Percentiles rank a stretch among this genome's conserved stretches.
phyloP scores from a whole-genome alignment of 1,284 basidiomycete genomes.

The Vanrija sp. region DNA sequence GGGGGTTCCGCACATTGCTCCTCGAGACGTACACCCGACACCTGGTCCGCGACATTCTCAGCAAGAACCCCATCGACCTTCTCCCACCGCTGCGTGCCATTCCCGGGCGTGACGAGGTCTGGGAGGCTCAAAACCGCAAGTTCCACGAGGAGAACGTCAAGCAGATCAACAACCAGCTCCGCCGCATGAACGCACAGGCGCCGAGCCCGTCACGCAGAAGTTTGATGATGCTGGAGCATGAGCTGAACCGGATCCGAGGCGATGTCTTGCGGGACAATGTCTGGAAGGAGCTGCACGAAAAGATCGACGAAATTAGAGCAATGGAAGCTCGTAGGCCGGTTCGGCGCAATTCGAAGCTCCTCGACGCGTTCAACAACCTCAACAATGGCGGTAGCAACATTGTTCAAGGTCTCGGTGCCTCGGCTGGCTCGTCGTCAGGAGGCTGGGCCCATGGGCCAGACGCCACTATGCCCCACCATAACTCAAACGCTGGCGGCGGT shows the following conservation, averaged over 20 bases:
- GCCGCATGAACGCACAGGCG: conserved; percentile 74
- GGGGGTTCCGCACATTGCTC: conserved; percentile 63
- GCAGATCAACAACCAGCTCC: conserved; percentile 68
- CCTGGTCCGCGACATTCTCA: conserved; percentile 57
- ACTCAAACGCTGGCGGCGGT: conserved; percentile 16
- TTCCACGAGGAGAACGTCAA: conserved; percentile 69
- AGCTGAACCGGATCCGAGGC: conserved; percentile 60
- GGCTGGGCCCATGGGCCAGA: too few species aligned
- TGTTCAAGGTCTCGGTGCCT: background rate
- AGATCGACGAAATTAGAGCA: conserved; percentile 1
- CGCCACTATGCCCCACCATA: background rate
- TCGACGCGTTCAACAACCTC: background rate
- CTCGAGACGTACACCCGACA: conserved; percentile 52
- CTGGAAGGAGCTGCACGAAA: conserved; percentile 34
- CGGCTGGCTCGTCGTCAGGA: too few species aligned
- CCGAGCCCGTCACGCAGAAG: conserved; percentile 67
- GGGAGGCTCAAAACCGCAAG: conserved; percentile 65
- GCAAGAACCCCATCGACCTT: conserved; percentile 49
- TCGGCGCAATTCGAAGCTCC: background rate
- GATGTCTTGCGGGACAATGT: conserved; percentile 47
- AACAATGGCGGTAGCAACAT: background rate
- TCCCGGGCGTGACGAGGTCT: conserved; percentile 63
- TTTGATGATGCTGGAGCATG: conserved; percentile 57
- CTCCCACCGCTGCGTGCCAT: conserved; percentile 51
- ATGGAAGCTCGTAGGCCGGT: background rate